Evolutionary conservation across 1,284 basidiomycete species (phyloP), one percentile per base, ranked within the genome.

Genomic region (Pseudozyma sp.): DNA sequence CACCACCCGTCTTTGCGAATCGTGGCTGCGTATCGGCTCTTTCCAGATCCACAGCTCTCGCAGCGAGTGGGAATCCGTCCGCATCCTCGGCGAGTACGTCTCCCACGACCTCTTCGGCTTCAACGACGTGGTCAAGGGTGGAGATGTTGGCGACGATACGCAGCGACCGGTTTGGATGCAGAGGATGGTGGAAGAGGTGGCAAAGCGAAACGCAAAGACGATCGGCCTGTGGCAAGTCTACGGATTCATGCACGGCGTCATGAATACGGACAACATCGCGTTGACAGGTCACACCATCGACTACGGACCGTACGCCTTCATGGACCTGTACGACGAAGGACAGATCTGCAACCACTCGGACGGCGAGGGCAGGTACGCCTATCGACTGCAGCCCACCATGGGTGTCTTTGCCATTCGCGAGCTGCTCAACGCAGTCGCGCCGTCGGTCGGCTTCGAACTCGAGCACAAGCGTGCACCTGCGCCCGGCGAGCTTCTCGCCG

Each of bases 261-360:
- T 97, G 79, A 97, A 97, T 83, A 97, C 95, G 3, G 95, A 97
- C 86, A 86, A 86, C 54, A 81, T 85, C 35, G 92, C 92, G 3
- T 87, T 97, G 30, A 86, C 94, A 24, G 95, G 95, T 1, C 85
- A 95, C 57, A 97, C 94, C 0, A 97, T 98, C 70, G 96, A 98
- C 48, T 78, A 77, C 42, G 54, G 82, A 16, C 94, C 94, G 49
- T 98, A 92, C 79, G 94, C 94, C 0, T 97, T 97, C 86, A 97
- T 97, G 94, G 85, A 85, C 57, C 54, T 83, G 3, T 83, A 84
- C 59, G 91, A 97, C 80, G 84, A 89, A 0, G 87, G 88, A 54
- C 94, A 96, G 79, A 92, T 97, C 62, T 97, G 95, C 87, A 98
- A 98, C 81, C 94, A 97, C 82, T 90, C 90, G 0, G 96, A 99